phyloP scores from a whole-genome alignment of 345 rosid genomes.

The Erysimum cheiranthoides region DNA sequence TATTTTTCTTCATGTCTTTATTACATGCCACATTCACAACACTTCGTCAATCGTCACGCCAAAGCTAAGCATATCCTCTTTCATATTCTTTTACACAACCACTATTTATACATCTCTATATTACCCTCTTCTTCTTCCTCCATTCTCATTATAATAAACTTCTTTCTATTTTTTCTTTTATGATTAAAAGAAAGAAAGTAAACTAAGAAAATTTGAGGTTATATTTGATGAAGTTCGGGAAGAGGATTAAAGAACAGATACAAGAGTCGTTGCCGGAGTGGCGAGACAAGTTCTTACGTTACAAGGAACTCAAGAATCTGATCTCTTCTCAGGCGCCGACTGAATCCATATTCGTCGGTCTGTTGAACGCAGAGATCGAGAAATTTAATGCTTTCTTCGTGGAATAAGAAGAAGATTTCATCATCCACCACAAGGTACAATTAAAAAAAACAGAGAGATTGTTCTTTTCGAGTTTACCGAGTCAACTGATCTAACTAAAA shows the following conservation, averaged over 20 bases:
- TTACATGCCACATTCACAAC: slow-evolving; percentile 47
- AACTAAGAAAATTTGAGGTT: no score
- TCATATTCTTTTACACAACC: slow-evolving; percentile 36
- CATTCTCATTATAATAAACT: slow-evolving; percentile 29
- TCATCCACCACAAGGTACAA: slow-evolving; percentile 73
- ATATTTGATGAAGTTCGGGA: no score
- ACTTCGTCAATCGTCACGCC: slow-evolving; percentile 52
- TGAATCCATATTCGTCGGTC: no score
- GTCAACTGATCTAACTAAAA: slow-evolving; percentile 7
- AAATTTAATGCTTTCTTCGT: slow-evolving; percentile 85
- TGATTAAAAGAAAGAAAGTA: no score
- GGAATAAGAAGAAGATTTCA: slow-evolving; percentile 91
- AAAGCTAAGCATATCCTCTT: slow-evolving; percentile 48
- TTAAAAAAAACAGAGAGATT: neutral
- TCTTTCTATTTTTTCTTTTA: neutral
- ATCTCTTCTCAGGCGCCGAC: no score
- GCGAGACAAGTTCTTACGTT: no score
- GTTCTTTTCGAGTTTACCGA: slow-evolving; percentile 4
- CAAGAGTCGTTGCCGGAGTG: no score
- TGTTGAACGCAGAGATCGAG: slow-evolving; percentile 78
- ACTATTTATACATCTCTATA: slow-evolving; percentile 39
- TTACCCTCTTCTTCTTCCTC: slow-evolving; percentile 30
- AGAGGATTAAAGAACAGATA: no score
- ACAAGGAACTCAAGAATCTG: no score
- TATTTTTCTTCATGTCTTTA: slow-evolving; percentile 32